Evolutionary conservation across 139 green algal genomes (phyloP).

Genomic region (Coccomyxa sp.): DNA sequence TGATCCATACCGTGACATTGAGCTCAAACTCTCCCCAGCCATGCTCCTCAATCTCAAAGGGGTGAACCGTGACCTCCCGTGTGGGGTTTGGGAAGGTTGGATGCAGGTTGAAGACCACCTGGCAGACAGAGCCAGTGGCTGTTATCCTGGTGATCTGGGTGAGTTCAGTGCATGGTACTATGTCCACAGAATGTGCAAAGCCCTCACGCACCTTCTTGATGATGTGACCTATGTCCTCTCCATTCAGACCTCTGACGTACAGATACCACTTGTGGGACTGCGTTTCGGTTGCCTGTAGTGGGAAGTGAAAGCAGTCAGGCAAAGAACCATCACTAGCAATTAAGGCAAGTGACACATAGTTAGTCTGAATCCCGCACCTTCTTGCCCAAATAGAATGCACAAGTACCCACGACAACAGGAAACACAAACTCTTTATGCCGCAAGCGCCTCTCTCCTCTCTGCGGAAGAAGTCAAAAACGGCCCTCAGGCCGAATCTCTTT

Average conservation of each 20-base stretch:
- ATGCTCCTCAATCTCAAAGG: slow-evolving; percentile 70
- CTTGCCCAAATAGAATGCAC: slow-evolving; percentile 86
- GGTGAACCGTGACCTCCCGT: slow-evolving; percentile 42
- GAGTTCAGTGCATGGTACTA: background rate
- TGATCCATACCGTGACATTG: slow-evolving; percentile 41
- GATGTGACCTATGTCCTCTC: slow-evolving; percentile 77
- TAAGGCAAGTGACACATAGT: background rate
- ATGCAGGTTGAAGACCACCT: slow-evolving; percentile 92
- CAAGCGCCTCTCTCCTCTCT: slow-evolving; percentile 36
- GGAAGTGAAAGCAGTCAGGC: too few species aligned
- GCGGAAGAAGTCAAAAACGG: background rate
- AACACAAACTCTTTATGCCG: slow-evolving; percentile 67
- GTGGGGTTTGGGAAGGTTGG: slow-evolving; percentile 75
- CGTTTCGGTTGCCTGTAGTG: slow-evolving; percentile 59
- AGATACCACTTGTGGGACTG: slow-evolving; percentile 87
- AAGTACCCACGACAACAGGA: slow-evolving; percentile 75
- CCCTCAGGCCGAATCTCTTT: background rate
- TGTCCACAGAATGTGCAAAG: background rate
- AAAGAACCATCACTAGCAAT: background rate
- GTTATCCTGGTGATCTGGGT: background rate
- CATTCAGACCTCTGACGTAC: slow-evolving; percentile 72
- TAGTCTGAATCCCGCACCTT: slow-evolving; percentile 54
- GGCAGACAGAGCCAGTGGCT: background rate
- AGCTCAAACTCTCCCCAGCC: slow-evolving; percentile 99
- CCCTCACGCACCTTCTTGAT: slow-evolving; percentile 50